Evolutionary conservation across 2,329 filamentous ascomycete species (phyloP), one percentile per base, ranked within the genome.

Genomic region (Zelopaecilomyces penicillatus): DNA sequence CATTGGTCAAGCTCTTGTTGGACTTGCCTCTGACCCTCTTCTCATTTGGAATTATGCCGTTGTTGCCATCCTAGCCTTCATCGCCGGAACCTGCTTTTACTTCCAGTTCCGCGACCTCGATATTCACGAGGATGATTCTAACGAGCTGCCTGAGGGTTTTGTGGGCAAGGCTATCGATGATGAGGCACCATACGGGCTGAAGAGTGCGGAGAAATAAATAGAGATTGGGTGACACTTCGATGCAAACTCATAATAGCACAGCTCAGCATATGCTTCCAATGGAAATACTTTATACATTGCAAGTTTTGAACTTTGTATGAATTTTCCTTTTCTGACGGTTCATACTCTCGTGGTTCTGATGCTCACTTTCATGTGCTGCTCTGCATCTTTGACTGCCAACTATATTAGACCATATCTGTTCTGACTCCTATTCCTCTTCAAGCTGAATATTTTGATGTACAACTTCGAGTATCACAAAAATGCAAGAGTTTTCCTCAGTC

Each of bases 31-130:
- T 5, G 82, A 88, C 55, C 84, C 85, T 1, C 65, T 84, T 8
- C 69, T 88, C 5, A 73, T 84, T 1, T 88, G 83, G 83, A 85
- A 88, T 64, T 91, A 90, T 57, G 75, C 67, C 4, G 64, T 76
- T 3, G 76, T 87, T 6, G 83, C 83, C 4, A 70, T 86, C 39
- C 63, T 88, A 27, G 77, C 84, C 0, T 74, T 76, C 38, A 43
- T 83, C 6, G 83, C 62, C 33, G 83, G 82, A 5, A 56, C 74
- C 4, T 66, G 74, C n/a, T 90, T 91, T 69, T 90, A 72, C 66
- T 65, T 79, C 45, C 76, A 73, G 52, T 85, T 83, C 64, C 64
- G 71, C n/a, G 62, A 69, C 5, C 65, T 83, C 2, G 84, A 88
- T 56, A 65, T 63, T 40, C 67, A 78, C 50, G 84, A 88, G 54